Evolutionary conservation across 176 grass and related monocot species (phyloP).

Genomic region (Olyra latifolia): DNA sequence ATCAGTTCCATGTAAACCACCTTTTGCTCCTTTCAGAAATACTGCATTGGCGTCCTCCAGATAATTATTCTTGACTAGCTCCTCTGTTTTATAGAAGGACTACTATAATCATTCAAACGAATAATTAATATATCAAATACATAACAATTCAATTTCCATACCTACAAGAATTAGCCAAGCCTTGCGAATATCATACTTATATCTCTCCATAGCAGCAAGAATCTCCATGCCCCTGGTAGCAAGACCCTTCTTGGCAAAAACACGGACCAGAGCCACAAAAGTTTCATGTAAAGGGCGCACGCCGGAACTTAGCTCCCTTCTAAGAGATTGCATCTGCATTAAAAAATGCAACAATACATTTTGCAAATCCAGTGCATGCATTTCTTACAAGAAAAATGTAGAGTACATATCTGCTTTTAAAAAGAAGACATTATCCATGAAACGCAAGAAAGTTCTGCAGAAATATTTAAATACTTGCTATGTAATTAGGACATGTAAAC

Average conservation of each 20-base stretch:
- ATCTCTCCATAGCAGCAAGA: constrained; percentile 94
- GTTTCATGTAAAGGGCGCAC: constrained; percentile 88
- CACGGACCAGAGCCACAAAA: constrained; percentile 84
- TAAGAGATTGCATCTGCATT: constrained; percentile 93
- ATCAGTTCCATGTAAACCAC: constrained; percentile 75
- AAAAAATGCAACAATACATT: constrained; percentile 18
- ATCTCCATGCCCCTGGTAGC: constrained; percentile 94
- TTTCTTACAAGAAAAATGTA: not conserved
- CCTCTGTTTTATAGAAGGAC: constrained; percentile 56
- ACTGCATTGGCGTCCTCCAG: constrained; percentile 85
- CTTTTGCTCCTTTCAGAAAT: constrained; percentile 95
- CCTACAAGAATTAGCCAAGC: constrained; percentile 96
- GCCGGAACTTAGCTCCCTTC: constrained; percentile 86
- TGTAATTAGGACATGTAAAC: not conserved
- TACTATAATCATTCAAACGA: constrained; percentile 32
- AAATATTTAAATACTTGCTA: constrained; percentile 16
- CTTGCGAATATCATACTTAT: constrained; percentile 87
- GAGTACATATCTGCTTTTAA: not conserved
- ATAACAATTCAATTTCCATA: constrained; percentile 41
- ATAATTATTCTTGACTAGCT: constrained; percentile 73
- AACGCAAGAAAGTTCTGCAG: not conserved
- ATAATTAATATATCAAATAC: constrained; percentile 29
- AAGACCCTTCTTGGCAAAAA: constrained; percentile 89
- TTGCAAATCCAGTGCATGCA: constrained; percentile 3
- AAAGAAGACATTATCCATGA: not conserved